Percentiles rank a stretch among this genome's conserved stretches.
These are phyloP conservation scores for Trichoderma breve DNA, from an alignment of 2,329 filamentous ascomycete species.

Conservation along the genomic window DNA sequence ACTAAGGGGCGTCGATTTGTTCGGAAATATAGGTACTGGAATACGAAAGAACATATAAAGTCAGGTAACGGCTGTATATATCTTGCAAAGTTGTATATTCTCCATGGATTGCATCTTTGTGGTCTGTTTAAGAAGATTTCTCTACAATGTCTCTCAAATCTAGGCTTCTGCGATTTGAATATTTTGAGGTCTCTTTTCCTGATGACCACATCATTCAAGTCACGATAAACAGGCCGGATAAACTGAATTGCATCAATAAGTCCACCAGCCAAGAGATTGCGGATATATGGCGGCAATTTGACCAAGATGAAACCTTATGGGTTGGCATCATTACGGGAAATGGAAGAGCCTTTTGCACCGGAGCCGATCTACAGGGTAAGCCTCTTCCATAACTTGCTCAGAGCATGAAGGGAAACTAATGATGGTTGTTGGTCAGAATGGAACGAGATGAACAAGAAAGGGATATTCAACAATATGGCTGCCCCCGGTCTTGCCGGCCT, in stretches of 20 bases:
- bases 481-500: conserved; percentile 50
- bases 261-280: background rate
- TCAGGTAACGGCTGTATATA: background rate
- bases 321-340: conserved; percentile 58
- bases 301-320: conserved; percentile 32
- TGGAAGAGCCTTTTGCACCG: conserved; percentile 64
- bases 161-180: background rate
- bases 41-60: background rate
- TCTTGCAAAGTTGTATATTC: background rate
- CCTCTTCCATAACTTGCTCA: background rate
- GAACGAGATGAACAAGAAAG: conserved; percentile 26
- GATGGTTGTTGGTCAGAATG: background rate
- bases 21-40: background rate
- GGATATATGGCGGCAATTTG: background rate
- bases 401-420: conserved; percentile 37
- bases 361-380: conserved; percentile 57
- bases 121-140: background rate
- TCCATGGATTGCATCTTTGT: too few relatives aligned
- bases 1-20: background rate
- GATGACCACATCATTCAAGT: conserved; percentile 24
- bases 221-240: background rate
- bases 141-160: background rate
- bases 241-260: background rate
- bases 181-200: conserved; percentile 25
- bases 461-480: background rate